A percentile compares a stretch with the other conserved stretches of the same genome.
phyloP scores from a whole-genome alignment of 2,329 filamentous ascomycete species.

The Claviceps capensis region DNA sequence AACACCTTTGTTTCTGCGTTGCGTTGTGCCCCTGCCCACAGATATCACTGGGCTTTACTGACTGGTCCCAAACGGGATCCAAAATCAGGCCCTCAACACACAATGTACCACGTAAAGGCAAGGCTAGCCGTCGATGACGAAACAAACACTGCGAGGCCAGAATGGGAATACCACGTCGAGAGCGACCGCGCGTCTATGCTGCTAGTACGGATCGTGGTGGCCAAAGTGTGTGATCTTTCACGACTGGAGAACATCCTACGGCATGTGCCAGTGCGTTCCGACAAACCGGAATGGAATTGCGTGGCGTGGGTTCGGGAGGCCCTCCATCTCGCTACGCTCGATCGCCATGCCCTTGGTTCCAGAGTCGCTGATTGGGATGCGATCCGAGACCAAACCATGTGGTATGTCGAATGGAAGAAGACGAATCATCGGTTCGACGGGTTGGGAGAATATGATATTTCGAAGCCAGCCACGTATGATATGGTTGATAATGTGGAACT shows the following conservation, averaged over 20 bases:
- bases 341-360: slow-evolving; percentile 1
- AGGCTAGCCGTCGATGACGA: slow-evolving; percentile 4
- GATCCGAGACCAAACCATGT: slow-evolving; percentile 6
- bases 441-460: slow-evolving; percentile 3
- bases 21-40: background rate
- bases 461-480: slow-evolving; percentile 5
- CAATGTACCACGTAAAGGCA: slow-evolving; percentile 6
- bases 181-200: slow-evolving; percentile 4
- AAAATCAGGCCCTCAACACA: slow-evolving; percentile 1
- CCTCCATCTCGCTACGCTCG: slow-evolving; percentile 1
- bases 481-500: slow-evolving; percentile 5
- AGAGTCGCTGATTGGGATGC: slow-evolving; percentile 2
- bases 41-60: slow-evolving; percentile 7
- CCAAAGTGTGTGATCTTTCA: slow-evolving; percentile 3
- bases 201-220: slow-evolving; percentile 3
- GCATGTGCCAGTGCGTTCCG: slow-evolving; percentile 2
- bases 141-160: background rate
- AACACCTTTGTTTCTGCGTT: background rate
- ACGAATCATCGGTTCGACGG: slow-evolving; percentile 5
- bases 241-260: slow-evolving; percentile 4
- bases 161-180: slow-evolving; percentile 5
- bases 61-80: slow-evolving; percentile 3
- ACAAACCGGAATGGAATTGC: slow-evolving; percentile 4
- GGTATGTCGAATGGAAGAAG: slow-evolving; percentile 6
- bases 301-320: slow-evolving; percentile 6